Percentiles rank a stretch among this genome's conserved stretches.
Evolutionary conservation across 306 rosid species (phyloP).

Genomic region (Cucumis cinereus): DNA sequence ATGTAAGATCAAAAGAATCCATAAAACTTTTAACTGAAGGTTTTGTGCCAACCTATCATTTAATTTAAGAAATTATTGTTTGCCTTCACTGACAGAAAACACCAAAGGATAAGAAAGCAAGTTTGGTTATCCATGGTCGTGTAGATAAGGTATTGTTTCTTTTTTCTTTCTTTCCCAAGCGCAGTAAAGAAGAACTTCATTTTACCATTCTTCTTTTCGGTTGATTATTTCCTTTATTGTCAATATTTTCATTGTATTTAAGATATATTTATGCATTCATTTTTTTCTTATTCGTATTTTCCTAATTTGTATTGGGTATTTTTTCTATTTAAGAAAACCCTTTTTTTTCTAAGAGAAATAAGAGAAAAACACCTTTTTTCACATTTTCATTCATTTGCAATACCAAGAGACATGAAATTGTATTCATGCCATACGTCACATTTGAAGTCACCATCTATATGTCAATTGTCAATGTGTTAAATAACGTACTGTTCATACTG

Average conservation of each 20-base stretch:
- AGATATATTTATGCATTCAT: no score
- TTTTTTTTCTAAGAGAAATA: no score
- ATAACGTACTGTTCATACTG: neutral
- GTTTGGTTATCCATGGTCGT: conserved; percentile 78
- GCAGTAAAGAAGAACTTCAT: neutral
- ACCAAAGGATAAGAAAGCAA: conserved; percentile 92
- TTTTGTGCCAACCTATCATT: neutral
- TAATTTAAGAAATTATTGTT: neutral
- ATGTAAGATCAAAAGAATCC: neutral
- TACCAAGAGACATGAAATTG: neutral
- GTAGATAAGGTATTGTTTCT: conserved; percentile 67
- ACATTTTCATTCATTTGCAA: neutral
- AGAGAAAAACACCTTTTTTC: no score
- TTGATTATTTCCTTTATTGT: no score
- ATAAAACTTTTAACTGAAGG: neutral
- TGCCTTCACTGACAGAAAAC: conserved; percentile 59
- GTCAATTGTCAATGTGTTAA: neutral
- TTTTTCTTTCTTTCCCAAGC: conserved; percentile 8
- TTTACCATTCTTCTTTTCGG: neutral
- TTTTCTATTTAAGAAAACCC: no score
- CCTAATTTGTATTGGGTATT: no score
- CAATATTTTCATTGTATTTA: no score
- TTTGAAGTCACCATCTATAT: neutral
- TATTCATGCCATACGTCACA: neutral
- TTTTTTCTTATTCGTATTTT: no score